Conservation (phyloP, 495 filamentous ascomycete species). For the Paragyromitra xinjiangensis region DNA sequence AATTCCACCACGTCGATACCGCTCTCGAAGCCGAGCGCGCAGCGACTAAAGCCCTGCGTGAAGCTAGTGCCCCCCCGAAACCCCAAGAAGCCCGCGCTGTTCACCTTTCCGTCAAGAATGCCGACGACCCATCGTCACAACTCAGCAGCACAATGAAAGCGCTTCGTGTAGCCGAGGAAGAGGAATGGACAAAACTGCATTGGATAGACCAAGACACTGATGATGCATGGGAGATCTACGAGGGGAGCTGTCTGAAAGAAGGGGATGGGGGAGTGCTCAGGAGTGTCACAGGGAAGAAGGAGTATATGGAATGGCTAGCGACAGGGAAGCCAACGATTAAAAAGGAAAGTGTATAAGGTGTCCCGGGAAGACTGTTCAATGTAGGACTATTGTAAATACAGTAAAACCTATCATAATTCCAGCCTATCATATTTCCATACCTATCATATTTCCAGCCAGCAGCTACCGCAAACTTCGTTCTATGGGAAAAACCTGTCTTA, state of each 20-base stretch:
- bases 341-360: conserved; percentile 21
- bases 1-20: conserved; percentile 79
- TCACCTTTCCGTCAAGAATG: conserved; percentile 73
- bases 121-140: conserved; percentile 66
- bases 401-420: too few relatives aligned
- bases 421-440: too few relatives aligned
- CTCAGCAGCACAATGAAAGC: conserved; percentile 65
- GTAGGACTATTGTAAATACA: conserved; percentile 18
- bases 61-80: conserved; percentile 60
- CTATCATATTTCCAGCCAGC: too few relatives aligned
- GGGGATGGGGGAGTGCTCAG: conserved; percentile 56
- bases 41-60: conserved; percentile 58
- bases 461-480: too few relatives aligned
- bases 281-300: conserved; percentile 50
- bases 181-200: conserved; percentile 70
- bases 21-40: conserved; percentile 64
- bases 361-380: neutral
- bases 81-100: conserved; percentile 69
- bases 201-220: conserved; percentile 75
- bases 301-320: conserved; percentile 57
- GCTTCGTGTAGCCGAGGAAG: conserved; percentile 69
- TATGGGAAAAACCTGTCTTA: too few relatives aligned
- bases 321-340: conserved; percentile 45
- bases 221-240: conserved; percentile 70
- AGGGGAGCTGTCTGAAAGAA: conserved; percentile 69